Evolutionary conservation across 2,329 filamentous ascomycete species (phyloP), one percentile per base, ranked within the genome.

Genomic region (Byssoonygena ceratinophila): DNA sequence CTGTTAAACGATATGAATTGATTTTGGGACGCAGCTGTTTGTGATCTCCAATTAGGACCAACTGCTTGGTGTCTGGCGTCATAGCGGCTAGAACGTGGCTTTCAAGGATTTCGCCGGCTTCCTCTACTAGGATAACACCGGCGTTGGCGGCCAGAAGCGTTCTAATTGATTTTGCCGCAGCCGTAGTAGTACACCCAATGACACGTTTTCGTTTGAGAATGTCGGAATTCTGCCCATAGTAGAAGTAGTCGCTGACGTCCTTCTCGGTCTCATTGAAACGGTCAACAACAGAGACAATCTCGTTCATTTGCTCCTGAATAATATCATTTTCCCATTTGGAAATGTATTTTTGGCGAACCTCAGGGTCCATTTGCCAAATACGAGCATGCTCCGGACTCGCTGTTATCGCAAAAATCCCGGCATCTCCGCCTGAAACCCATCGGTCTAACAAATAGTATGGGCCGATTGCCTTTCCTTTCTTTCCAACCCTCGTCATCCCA

Each of bases 71-170:
- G 0, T 73, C 65, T 0, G 74, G 63, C 0, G 72, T 70, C 52
- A 87, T 59, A 0, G 84, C 77, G 0, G 83, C 77, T 0, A 87
- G 64, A 1, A 84, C 71, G 57, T 87, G 84, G 1, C 75, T 74
- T 62, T 88, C 84, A 0, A 87, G 69, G 2, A 88, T 84, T 57
- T 88, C 84, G 1, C 83, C 84, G 0, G 83, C 84, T 64, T 88
- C 84, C 62, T 88, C 84, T 0, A 86, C 77, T 0, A 89, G 61
- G 1, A 87, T 65, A 2, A 85, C 70, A 1, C 80, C 79, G 0
- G 82, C 81, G 0, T 67, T 64, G 0, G 76, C 77, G 0, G 3
- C 73, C 73, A 7, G 88, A 73, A 1, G 77, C 69, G 0, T 74
- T 65, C 0, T 72, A 66, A 47, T 84, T n/a, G n/a, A 76, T 65